phyloP scores from a whole-genome alignment of 2,329 filamentous ascomycete genomes.

The Penicillium sp. region DNA sequence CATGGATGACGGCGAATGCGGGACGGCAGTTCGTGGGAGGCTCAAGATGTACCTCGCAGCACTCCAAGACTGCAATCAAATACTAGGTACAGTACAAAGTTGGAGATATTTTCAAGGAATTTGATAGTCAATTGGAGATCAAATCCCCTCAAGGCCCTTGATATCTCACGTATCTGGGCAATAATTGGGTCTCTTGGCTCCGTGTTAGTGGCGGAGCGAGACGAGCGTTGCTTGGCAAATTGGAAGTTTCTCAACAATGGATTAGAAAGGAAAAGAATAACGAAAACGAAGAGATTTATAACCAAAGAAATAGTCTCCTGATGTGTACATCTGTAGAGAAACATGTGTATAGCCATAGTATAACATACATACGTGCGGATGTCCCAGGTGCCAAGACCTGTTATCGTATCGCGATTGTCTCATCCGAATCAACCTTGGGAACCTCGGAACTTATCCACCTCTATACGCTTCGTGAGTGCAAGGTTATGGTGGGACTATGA shows the following conservation, averaged over 20 bases:
- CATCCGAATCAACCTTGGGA: constrained; percentile 1
- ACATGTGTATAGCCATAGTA: background rate
- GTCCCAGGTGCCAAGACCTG: constrained; percentile 3
- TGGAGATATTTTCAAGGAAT: background rate
- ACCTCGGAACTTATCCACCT: background rate
- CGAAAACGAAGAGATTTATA: background rate
- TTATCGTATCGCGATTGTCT: constrained; percentile 8
- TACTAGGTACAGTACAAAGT: background rate
- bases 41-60: background rate
- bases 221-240: background rate
- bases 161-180: background rate
- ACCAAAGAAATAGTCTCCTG: background rate
- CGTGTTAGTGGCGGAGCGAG: background rate
- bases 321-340: background rate
- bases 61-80: background rate
- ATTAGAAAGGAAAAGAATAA: background rate
- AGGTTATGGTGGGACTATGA: constrained; percentile 1
- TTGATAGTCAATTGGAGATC: background rate
- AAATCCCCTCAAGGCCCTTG: background rate
- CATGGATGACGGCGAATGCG: constrained; percentile 23
- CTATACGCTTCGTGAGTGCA: background rate
- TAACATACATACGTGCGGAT: background rate
- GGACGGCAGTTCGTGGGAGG: constrained; percentile 15
- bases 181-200: background rate
- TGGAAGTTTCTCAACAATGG: background rate